These are phyloP conservation scores for Diaporthe humulicola DNA, from an alignment of 2,329 filamentous ascomycete genomes.

Conservation along the genomic window DNA sequence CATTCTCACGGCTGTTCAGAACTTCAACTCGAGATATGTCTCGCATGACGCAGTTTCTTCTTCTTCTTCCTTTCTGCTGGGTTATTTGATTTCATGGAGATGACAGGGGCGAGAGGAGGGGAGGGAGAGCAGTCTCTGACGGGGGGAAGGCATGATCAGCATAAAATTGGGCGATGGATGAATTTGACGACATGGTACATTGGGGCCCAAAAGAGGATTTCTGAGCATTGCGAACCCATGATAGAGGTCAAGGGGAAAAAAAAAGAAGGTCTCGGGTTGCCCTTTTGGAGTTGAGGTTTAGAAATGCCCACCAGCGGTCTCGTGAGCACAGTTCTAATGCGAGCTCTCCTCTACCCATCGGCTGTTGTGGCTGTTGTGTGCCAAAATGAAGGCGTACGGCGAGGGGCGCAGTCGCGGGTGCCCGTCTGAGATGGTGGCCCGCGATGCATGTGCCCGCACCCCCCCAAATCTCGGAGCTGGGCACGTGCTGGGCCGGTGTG, in stretches of 20 bases:
- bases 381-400: not conserved
- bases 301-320: constrained; percentile 16
- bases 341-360: not conserved
- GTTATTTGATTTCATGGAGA: constrained; percentile 12
- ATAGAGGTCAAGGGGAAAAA: constrained; percentile 33
- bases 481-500: not conserved
- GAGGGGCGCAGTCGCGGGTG: not conserved
- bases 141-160: constrained; percentile 13
- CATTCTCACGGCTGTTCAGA: constrained; percentile 5
- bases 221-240: constrained; percentile 33
- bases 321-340: constrained; percentile 14
- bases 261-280: constrained; percentile 32
- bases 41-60: not conserved
- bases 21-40: constrained; percentile 1
- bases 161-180: constrained; percentile 31
- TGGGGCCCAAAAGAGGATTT: constrained; percentile 12
- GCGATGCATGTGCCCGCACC: not conserved
- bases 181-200: constrained; percentile 32
- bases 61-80: not conserved
- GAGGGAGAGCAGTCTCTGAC: constrained; percentile 5
- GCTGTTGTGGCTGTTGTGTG: not conserved
- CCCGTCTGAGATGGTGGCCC: not conserved
- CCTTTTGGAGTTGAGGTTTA: constrained; percentile 37
- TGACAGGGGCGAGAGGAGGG: not conserved
- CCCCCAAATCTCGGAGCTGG: not conserved